Evolutionary conservation across 768 basidiomycete species (phyloP).

Genomic region (Tylopilus felleus): DNA sequence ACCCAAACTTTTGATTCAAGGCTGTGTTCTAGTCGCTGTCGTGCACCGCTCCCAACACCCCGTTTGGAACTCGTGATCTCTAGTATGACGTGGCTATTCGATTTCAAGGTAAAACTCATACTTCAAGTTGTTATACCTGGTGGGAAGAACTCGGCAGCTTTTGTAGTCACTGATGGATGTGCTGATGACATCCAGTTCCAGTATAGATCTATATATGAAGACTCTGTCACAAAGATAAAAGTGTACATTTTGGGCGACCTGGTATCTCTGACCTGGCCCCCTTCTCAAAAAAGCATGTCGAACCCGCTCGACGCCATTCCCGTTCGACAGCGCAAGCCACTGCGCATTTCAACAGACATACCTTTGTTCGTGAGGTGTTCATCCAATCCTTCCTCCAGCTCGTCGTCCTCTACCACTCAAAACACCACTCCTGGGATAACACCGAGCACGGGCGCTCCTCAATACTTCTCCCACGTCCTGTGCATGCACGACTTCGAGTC

Average conservation of each 20-base stretch:
- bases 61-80: neutral
- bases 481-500: conserved; percentile 69
- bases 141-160: neutral
- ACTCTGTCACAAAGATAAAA: conserved; percentile 11
- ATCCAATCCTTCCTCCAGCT: conserved; percentile 28
- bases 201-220: neutral
- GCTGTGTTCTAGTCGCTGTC: neutral
- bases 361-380: conserved; percentile 36
- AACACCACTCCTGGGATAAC: conserved; percentile 22
- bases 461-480: conserved; percentile 40
- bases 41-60: neutral
- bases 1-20: neutral
- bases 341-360: conserved; percentile 33
- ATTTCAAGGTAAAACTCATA: neutral
- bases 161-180: neutral
- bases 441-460: conserved; percentile 31
- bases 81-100: neutral
- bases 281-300: conserved; percentile 8
- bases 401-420: conserved; percentile 13
- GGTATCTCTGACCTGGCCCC: neutral
- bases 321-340: conserved; percentile 14
- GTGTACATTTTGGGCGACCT: neutral
- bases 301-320: neutral
- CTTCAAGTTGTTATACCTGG: neutral
- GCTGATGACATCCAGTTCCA: conserved; percentile 10